Base-by-base conservation (phyloP, 2,329 filamentous ascomycete genomes). In the Ustilaginoidea virens region DNA sequence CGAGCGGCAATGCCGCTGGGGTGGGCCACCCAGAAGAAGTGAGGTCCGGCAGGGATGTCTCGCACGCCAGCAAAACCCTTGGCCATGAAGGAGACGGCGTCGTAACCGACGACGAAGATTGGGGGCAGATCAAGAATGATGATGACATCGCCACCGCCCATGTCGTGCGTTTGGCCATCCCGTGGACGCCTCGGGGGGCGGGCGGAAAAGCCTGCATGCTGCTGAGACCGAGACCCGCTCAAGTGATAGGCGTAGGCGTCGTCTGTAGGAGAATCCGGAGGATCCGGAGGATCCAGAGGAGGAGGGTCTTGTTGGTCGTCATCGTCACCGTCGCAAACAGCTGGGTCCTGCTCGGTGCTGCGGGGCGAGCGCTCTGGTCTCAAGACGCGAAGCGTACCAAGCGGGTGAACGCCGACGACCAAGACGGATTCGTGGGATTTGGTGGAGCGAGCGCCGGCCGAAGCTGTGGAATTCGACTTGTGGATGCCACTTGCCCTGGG, bases 21-120 rank as follows among this genome's bases (percentile, higher is more conserved):
- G 14, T 66, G 56, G 2, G 69, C 56, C 17, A 65, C 59, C 69
- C 69, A 76, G 33, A 74, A 53, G 33, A 76, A 64, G 42, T 76
- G 72, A 10, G 62, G 45, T 0, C 72, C 72, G 0, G 53, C 42
- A 0, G 69, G 66, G 16, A 76, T 52, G 31, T 68, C 56, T 14
- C 59, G 60, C 33, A 76, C 54, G 13, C 71, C 71, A 6, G 52
- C 49, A 38, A 74, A 67, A 14, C 57, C 47, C 23, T 48, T 51
- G 5, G 56, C 55, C 11, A 55, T 61, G 36, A 69, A 58, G 2
- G 61, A 60, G 25, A 62, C 44, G 3, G 58, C 51, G 39, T 73
- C 68, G 38, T 63, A 66, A 25, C 67, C 67, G 12, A 75, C 48
- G 2, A 58, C 63, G 32, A 66, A 64, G 21, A 54, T 47, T 2